Conservation (phyloP, 192 early-diverging fungal genomes). For the Martensiomyces pterosporus region DNA sequence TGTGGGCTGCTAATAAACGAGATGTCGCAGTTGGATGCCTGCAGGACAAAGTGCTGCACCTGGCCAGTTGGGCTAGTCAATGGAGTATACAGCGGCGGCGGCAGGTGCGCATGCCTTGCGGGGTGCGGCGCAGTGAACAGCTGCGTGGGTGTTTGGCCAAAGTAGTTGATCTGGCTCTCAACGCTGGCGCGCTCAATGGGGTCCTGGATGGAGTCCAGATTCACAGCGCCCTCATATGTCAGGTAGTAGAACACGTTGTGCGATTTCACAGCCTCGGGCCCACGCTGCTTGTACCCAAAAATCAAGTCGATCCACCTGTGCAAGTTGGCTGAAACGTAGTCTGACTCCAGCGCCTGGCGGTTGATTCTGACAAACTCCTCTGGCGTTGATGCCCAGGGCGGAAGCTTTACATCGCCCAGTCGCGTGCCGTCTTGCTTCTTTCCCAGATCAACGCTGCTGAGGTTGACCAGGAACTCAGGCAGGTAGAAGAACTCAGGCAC, state of each 20-base stretch:
- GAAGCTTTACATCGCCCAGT: conserved; percentile 67
- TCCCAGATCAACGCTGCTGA: conserved; percentile 61
- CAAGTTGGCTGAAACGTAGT: conserved; percentile 82
- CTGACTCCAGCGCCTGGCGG: conserved; percentile 71
- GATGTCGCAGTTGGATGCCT: conserved; percentile 20
- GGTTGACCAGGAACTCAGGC: conserved; percentile 84
- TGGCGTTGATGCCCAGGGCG: conserved; percentile 78
- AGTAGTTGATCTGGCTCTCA: conserved; percentile 94
- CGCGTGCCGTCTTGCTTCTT: conserved; percentile 57
- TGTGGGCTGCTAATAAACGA: conserved; percentile 29
- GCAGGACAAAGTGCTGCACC: conserved; percentile 39
- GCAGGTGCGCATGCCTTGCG: conserved; percentile 13
- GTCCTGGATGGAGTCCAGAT: conserved; percentile 84
- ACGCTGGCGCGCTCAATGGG: conserved; percentile 84
- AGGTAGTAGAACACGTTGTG: conserved; percentile 96
- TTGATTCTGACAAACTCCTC: conserved; percentile 84
- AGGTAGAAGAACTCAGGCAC: conserved; percentile 96
- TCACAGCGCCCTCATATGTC: conserved; percentile 94
- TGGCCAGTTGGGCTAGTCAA: conserved; percentile 18
- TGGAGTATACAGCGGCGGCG: conserved; percentile 15
- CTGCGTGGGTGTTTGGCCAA: conserved; percentile 93
- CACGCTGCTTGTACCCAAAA: conserved; percentile 95
- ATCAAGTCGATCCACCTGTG: conserved; percentile 96
- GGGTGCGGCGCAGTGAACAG: conserved; percentile 86
- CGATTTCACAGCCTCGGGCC: conserved; percentile 75